Evolutionary conservation across 257 asterid species (phyloP).

Genomic region (Capsicum chinense): DNA sequence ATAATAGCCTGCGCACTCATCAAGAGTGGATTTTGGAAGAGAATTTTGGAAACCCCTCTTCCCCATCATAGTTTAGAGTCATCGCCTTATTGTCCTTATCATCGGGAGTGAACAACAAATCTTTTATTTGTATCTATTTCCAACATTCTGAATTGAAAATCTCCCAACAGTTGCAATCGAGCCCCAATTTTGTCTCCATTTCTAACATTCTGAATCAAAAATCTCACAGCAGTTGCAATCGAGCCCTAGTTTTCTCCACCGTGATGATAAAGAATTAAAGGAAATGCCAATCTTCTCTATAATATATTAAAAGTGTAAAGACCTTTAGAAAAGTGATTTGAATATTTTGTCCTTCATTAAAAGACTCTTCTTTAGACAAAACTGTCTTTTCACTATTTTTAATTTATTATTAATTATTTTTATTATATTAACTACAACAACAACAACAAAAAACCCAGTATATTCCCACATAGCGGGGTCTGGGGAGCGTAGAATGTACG

Average conservation of each 20-base stretch:
- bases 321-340: no score
- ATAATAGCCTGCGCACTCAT: not conserved
- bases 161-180: not conserved
- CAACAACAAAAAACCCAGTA: no score
- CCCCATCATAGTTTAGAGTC: not conserved
- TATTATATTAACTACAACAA: no score
- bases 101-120: no score
- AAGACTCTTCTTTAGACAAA: no score
- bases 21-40: not conserved
- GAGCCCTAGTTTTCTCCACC: not conserved
- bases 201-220: slow-evolving; percentile 32
- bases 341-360: no score
- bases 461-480: no score
- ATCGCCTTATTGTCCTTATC: not conserved
- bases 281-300: slow-evolving; percentile 22
- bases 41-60: not conserved
- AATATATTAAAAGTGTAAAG: no score
- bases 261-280: not conserved
- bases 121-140: not conserved
- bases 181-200: slow-evolving; percentile 22
- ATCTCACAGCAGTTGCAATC: slow-evolving; percentile 3
- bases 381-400: no score
- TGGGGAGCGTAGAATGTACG: no score
- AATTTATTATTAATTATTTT: no score
- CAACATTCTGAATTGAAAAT: not conserved